Conservation (phyloP, 108 stramenopile genomes). For the Pseudonitzschia multiseries region DNA sequence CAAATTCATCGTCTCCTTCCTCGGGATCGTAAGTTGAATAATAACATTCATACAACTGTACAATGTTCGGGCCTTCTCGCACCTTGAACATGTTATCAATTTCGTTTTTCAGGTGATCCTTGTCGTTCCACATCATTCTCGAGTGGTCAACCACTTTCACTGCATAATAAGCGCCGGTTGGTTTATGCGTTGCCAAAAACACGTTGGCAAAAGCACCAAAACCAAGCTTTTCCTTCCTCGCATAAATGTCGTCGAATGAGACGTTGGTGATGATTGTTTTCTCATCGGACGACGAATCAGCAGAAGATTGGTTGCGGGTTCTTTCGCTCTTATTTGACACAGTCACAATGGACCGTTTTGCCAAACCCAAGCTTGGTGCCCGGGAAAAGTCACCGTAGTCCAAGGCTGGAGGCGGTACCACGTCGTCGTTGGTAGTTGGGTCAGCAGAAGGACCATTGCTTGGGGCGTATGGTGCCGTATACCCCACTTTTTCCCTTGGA, state of each 20-base stretch:
- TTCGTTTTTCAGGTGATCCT: conserved; percentile 67
- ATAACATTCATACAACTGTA: conserved; percentile 78
- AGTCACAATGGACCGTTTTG: conserved; percentile 25
- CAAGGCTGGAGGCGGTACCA: not conserved
- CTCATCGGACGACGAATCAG: conserved; percentile 5
- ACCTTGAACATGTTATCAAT: conserved; percentile 54
- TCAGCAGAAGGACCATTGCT: not conserved
- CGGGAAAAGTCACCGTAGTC: conserved; percentile 44
- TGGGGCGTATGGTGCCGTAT: not conserved
- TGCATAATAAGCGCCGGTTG: conserved; percentile 53
- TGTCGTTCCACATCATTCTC: conserved; percentile 66
- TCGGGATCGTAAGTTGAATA: conserved; percentile 13
- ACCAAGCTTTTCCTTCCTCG: conserved; percentile 58
- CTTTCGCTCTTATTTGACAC: not conserved
- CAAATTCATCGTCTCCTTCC: not conserved
- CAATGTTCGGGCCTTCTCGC: conserved; percentile 79
- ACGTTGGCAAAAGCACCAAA: conserved; percentile 81
- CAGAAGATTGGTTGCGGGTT: not conserved
- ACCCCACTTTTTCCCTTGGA: not conserved
- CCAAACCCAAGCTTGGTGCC: conserved; percentile 30
- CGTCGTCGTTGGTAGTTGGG: not conserved
- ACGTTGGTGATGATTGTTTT: conserved; percentile 1
- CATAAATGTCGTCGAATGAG: conserved; percentile 56
- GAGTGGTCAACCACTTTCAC: conserved; percentile 74
- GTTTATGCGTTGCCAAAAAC: conserved; percentile 62